phyloP scores from a whole-genome alignment of 805 yeast species.

The Wickerhamomyces tratensis region DNA sequence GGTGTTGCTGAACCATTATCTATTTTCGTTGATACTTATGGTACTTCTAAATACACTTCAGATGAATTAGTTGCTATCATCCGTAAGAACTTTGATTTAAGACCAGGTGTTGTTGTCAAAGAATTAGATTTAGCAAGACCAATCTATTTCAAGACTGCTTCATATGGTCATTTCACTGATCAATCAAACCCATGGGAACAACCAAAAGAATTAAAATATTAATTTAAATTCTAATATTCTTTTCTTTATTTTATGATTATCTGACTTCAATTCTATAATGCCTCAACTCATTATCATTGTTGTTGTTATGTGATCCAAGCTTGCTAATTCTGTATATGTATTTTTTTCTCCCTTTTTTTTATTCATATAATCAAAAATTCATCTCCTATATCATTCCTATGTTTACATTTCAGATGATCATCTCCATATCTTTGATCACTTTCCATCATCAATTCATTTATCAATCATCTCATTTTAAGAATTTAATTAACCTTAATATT shows the following conservation, averaged over 20 bases:
- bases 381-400: too few relatives aligned
- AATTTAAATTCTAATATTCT: constrained; percentile 12
- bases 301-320: not conserved
- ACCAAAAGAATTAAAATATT: constrained; percentile 70
- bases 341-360: too few relatives aligned
- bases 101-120: constrained; percentile 98
- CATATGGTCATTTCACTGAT: constrained; percentile 99
- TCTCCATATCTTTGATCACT: too few relatives aligned
- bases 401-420: too few relatives aligned
- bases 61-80: constrained; percentile 87
- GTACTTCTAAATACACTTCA: constrained; percentile 86
- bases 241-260: not conserved
- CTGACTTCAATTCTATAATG: not conserved
- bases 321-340: too few relatives aligned
- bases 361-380: too few relatives aligned
- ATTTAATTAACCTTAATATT: too few relatives aligned
- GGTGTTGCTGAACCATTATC: constrained; percentile 99
- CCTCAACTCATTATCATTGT: not conserved
- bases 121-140: constrained; percentile 98
- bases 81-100: constrained; percentile 91
- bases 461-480: too few relatives aligned
- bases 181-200: constrained; percentile 98
- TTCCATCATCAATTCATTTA: too few relatives aligned
- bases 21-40: constrained; percentile 95
- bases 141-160: constrained; percentile 97